Evolutionary conservation across 2,329 filamentous ascomycete genomes (phyloP), one percentile per base, ranked within the genome.

Genomic region (Zymoseptoria tritici): DNA sequence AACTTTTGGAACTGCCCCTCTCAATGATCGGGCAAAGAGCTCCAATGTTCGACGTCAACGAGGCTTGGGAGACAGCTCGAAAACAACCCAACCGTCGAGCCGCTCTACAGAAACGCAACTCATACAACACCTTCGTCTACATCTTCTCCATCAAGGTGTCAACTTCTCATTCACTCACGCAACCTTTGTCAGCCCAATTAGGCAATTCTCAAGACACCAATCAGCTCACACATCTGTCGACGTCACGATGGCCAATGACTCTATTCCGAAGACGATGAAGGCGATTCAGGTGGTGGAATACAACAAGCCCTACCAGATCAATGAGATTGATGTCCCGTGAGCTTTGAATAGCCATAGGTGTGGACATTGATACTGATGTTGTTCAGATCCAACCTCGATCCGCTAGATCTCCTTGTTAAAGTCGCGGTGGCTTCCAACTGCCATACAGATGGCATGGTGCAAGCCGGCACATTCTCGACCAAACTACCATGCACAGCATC

Each of bases 401-500:
- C 79, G 0, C 66, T 81, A 63, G 83, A 86, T 63, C 73, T 87
- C n/a, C 78, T 86, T 42, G 76, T 86, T 66, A 84, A 83, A 69
- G 75, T 84, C 56, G 83, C 81, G 57, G 82, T 82, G 16, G 83
- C 81, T 9, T 84, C 81, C 1, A 79, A 85, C 67, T 86, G 84
- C 73, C 84, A 87, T 73, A 86, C 84, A 0, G 84, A 86, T 72
- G 71, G 72, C 61, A 83, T 85, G 80, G 81, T 85, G 3, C 65
- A 67, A 6, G 66, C 74, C 1, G 83, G 83, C 54, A 70, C 77
- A 52, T 80, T 85, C 68, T 71, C 68, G 6, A 76, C 77, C 0
- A 58, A 70, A 2, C 74, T 85, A 0, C 83, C 83, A 0, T 75
- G 77, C 59, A 84, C 77, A 8, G 81, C 76, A 6, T 85, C 81